phyloP scores from a whole-genome alignment of 306 rosid genomes.

The Erythrophleum fordii region DNA sequence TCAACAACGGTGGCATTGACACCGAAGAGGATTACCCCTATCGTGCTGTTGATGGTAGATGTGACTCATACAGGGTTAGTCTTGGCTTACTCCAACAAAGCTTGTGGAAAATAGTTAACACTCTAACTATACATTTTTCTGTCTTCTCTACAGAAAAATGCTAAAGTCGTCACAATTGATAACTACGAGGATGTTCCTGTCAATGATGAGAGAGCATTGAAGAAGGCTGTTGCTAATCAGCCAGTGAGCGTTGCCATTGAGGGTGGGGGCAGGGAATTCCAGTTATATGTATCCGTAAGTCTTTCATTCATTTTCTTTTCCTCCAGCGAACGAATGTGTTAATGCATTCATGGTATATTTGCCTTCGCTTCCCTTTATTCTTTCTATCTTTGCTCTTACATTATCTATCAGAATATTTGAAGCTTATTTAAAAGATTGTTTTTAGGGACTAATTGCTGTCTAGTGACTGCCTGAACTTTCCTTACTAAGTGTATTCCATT shows the following conservation, averaged over 20 bases:
- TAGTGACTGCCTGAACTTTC: not conserved
- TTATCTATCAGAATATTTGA: not conserved
- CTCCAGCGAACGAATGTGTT: not conserved
- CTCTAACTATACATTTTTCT: not conserved
- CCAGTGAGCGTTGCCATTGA: constrained; percentile 87
- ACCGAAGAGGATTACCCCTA: constrained; percentile 86
- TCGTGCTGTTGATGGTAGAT: constrained; percentile 53
- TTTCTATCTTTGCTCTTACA: no score
- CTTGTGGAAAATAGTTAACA: not conserved
- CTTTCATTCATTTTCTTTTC: not conserved
- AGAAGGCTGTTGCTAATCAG: constrained; percentile 77
- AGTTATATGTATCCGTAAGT: constrained; percentile 75
- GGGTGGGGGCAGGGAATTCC: constrained; percentile 82
- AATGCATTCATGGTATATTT: not conserved
- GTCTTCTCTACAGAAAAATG: constrained; percentile 64
- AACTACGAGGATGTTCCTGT: constrained; percentile 67
- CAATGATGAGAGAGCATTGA: constrained; percentile 65
- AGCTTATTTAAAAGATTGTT: not conserved
- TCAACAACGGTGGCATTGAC: constrained; percentile 85
- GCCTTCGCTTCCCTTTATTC: not conserved
- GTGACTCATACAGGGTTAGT: constrained; percentile 70
- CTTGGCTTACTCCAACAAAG: not conserved
- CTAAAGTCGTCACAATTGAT: constrained; percentile 72
- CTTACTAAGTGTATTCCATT: not conserved
- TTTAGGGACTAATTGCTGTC: not conserved